Percentiles rank a stretch among this genome's conserved stretches.
Evolutionary conservation across 169 alveolate genomes (phyloP).

Genomic region (Cryptosporidium viatorum): DNA sequence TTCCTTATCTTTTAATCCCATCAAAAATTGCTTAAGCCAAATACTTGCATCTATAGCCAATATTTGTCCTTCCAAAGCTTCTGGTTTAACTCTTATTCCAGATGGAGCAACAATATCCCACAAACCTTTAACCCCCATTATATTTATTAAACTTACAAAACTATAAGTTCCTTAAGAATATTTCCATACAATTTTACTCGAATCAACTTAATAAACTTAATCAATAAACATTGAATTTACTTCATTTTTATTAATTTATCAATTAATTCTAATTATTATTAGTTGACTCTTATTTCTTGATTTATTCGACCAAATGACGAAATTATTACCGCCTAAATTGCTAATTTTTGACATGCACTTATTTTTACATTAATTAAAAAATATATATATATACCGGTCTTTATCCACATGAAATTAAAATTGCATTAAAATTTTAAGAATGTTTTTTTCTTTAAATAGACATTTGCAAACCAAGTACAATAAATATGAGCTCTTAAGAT

Average conservation of each 20-base stretch:
- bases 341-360: background rate
- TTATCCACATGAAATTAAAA: background rate
- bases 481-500: background rate
- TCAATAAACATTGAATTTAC: no score
- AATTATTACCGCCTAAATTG: background rate
- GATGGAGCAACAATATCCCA: conserved; percentile 90
- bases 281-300: background rate
- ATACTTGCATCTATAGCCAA: conserved; percentile 90
- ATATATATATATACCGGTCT: background rate
- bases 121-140: conserved; percentile 88
- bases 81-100: conserved; percentile 86
- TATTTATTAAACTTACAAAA: background rate
- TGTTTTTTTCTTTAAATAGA: no score
- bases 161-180: background rate
- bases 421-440: no score
- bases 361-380: background rate
- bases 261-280: background rate
- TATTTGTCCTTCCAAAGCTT: conserved; percentile 84
- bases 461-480: no score
- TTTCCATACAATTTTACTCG: background rate
- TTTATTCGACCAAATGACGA: background rate
- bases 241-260: background rate
- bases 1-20: conserved; percentile 72
- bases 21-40: conserved; percentile 86
- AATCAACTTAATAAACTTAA: background rate